Conservation (phyloP, 352 stramenopile species). For the Phytophthora meadii region DNA sequence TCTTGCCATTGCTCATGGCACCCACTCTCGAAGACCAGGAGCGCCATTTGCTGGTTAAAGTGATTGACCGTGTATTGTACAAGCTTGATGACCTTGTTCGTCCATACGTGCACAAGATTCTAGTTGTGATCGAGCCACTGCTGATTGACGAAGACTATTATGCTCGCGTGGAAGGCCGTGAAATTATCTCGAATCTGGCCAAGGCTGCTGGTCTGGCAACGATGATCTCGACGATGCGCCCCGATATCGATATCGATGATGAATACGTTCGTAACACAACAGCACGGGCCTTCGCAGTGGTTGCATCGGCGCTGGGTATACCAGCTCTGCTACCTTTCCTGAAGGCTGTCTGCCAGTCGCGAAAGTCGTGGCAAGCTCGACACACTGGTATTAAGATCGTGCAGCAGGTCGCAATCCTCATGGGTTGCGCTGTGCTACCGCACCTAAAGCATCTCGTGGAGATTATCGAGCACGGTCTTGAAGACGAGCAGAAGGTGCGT, state of each 20-base stretch:
- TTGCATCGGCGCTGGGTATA: constrained; percentile 98
- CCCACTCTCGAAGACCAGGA: constrained; percentile 99
- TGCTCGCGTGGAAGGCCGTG: constrained; percentile 97
- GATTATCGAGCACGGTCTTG: constrained; percentile 98
- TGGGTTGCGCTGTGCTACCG: constrained; percentile 98
- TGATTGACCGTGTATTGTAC: constrained; percentile 99
- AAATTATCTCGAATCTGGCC: constrained; percentile 99
- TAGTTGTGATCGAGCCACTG: constrained; percentile 99
- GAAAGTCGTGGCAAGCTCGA: constrained; percentile 98
- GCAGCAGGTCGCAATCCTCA: constrained; percentile 98
- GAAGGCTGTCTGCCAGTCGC: constrained; percentile 98
- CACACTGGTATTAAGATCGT: constrained; percentile 99
- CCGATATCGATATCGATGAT: constrained; percentile 99
- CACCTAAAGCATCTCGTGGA: constrained; percentile 98
- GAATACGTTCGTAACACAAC: constrained; percentile 99
- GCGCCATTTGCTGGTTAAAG: constrained; percentile 99
- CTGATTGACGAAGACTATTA: constrained; percentile 99
- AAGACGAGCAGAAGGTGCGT: constrained; percentile 98
- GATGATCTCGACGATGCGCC: constrained; percentile 99
- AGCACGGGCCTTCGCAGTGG: constrained; percentile 97
- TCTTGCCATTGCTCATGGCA: constrained; percentile 99
- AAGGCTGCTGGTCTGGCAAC: constrained; percentile 98
- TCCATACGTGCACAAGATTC: constrained; percentile 99
- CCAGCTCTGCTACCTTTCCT: constrained; percentile 98
- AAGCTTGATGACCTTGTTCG: constrained; percentile 99